A percentile compares a stretch with the other conserved stretches of the same genome.
phyloP scores from a whole-genome alignment of 768 basidiomycete genomes.

The Leccinum aurantiacum region DNA sequence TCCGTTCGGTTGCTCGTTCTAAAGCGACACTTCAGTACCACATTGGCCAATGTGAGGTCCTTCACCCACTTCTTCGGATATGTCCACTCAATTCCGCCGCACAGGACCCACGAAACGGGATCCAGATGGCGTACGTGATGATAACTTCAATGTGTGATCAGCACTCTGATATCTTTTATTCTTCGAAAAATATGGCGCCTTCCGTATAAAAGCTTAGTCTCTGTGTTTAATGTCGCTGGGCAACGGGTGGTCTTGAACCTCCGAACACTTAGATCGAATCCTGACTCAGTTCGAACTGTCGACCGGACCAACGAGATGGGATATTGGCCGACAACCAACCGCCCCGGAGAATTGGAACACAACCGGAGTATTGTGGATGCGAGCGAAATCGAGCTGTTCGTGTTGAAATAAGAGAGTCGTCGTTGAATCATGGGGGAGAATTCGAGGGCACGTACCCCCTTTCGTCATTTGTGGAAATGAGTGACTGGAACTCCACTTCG shows the following conservation, averaged over 20 bases:
- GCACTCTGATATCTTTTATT: too few relatives aligned
- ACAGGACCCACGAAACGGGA: slow-evolving; percentile 6
- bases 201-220: too few relatives aligned
- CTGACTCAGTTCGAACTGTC: background rate
- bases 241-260: slow-evolving; percentile 23
- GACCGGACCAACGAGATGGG: background rate
- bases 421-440: background rate
- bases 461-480: background rate
- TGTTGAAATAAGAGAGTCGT: background rate
- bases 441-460: background rate
- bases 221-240: slow-evolving; percentile 2
- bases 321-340: background rate
- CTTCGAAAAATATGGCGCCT: too few relatives aligned
- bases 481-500: too few relatives aligned
- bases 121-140: slow-evolving; percentile 5
- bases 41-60: background rate
- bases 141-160: background rate
- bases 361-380: background rate
- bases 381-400: background rate
- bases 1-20: background rate
- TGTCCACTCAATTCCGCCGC: background rate
- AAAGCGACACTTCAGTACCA: background rate
- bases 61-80: background rate
- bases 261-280: background rate
- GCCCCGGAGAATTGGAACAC: background rate